Evolutionary conservation across 2,329 filamentous ascomycete species (phyloP), one percentile per base, ranked within the genome.

Genomic region (Taxawa tesnikishii): DNA sequence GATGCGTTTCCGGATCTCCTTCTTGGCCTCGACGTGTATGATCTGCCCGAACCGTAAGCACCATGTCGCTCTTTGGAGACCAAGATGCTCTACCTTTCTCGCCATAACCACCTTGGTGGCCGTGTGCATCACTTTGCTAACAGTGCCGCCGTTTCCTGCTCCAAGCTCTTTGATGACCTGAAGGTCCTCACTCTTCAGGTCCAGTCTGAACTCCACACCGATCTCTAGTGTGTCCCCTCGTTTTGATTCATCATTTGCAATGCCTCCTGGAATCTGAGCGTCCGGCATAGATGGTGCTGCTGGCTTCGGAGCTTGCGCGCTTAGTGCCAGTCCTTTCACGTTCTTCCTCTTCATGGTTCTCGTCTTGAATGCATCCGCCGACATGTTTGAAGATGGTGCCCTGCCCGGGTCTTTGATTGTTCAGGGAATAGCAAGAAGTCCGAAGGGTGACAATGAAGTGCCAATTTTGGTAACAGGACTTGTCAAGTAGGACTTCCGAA

Each of bases 291-390:
- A 79, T 17, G 83, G 77, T 33, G 77, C 73, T 30, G 73, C 65
- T 40, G 66, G 50, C 42, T 84, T 83, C 26, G 83, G 79, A 28
- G 80, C 70, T 15, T 80, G 76, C 30, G 83, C 77, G 49, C 75
- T 87, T 53, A 98, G 68, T 44, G 85, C 87, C 31, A 98, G 78
- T 23, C 87, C 88, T 65, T 96, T 96, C 59, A 93, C 81, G 57
- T 98, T 98, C 74, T 96, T 94, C 69, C 88, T 80, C 77, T 94
- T 96, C 78, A 98, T 81, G 40, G 90, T 92, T 54, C 72, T 67
- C 36, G 70, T 65, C 55, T 75, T 70, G 59, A 78, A 75, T 33
- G 62, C 59, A 51, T 77, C 71, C 42, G 68, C 65, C 68, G 75
- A 75, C 51, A 54, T 55, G 40, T 15, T 46, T 33, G 26, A n/a